phyloP scores from a whole-genome alignment of 306 rosid species.

The Lathyrus sativus region DNA sequence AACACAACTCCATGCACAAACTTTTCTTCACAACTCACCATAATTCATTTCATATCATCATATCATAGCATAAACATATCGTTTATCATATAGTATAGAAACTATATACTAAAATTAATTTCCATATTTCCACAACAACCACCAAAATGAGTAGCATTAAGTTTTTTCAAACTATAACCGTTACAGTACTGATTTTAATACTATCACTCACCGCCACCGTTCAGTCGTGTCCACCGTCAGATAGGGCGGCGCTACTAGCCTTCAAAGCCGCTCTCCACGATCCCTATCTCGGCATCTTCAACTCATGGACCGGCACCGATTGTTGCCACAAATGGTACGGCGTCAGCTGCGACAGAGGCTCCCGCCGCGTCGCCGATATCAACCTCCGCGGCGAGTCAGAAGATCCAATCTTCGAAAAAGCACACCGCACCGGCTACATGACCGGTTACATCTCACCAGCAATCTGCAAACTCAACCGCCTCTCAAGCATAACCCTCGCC shows the following conservation, averaged over 20 bases:
- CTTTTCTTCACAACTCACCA: not conserved
- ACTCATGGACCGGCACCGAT: slow-evolving; percentile 79
- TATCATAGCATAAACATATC: not conserved
- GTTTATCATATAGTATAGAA: not conserved
- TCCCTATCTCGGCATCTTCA: slow-evolving; percentile 66
- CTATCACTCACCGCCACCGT: slow-evolving; percentile 37
- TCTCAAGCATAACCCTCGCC: slow-evolving; percentile 72
- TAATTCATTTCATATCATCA: not conserved
- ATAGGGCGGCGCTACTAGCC: slow-evolving; percentile 66
- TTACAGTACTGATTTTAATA: slow-evolving; percentile 23
- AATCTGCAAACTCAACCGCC: slow-evolving; percentile 69
- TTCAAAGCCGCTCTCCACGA: slow-evolving; percentile 77
- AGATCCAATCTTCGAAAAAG: slow-evolving; percentile 62
- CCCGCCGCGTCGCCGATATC: slow-evolving; percentile 78
- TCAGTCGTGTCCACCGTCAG: slow-evolving; percentile 69
- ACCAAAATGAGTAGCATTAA: slow-evolving; percentile 39
- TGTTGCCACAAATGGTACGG: slow-evolving; percentile 92
- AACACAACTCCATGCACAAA: slow-evolving; percentile 25
- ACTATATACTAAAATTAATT: not conserved
- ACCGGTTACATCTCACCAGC: slow-evolving; percentile 74
- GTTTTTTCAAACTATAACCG: not conserved
- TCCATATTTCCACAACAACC: not conserved
- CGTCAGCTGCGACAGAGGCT: slow-evolving; percentile 69
- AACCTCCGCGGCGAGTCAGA: slow-evolving; percentile 92
- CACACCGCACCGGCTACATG: slow-evolving; percentile 80